These are phyloP conservation scores for Quercus variabilis DNA, from an alignment of 306 rosid genomes.

Conservation along the genomic window DNA sequence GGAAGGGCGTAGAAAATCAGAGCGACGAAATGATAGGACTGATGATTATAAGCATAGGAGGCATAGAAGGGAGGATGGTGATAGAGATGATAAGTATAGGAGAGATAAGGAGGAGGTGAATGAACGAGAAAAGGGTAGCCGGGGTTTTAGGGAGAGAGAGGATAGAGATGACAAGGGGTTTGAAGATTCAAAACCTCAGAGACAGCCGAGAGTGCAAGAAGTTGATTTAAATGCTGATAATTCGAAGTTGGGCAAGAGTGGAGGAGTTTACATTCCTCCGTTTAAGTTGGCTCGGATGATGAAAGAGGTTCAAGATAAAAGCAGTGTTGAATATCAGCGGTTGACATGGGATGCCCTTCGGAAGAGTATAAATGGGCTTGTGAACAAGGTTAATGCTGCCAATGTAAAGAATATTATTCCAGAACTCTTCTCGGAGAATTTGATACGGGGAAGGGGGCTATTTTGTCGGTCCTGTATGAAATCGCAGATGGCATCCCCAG, in stretches of 20 bases:
- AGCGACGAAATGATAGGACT: constrained; percentile 18
- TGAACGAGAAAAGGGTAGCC: constrained; percentile 25
- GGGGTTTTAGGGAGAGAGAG: constrained; percentile 29
- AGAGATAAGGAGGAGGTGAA: constrained; percentile 31
- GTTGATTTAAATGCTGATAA: constrained; percentile 40
- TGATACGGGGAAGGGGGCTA: constrained; percentile 86
- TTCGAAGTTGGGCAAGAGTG: constrained; percentile 69
- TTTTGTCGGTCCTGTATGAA: constrained; percentile 95
- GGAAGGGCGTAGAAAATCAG: constrained; percentile 24
- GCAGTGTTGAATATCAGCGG: constrained; percentile 78
- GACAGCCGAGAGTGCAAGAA: constrained; percentile 25
- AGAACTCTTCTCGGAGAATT: constrained; percentile 71
- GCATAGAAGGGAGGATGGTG: constrained; percentile 26
- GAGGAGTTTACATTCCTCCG: constrained; percentile 91
- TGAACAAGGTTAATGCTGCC: constrained; percentile 88
- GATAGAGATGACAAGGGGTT: constrained; percentile 31
- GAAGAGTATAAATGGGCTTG: constrained; percentile 91
- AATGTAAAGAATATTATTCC: constrained; percentile 85
- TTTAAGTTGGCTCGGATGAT: constrained; percentile 91
- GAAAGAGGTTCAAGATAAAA: constrained; percentile 83
- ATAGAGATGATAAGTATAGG: constrained; percentile 10
- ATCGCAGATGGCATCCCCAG: constrained; percentile 92
- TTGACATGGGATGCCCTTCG: constrained; percentile 96
- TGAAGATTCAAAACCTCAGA: constrained; percentile 33
- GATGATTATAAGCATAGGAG: constrained; percentile 18